Conservation (phyloP, 1,139 yeast genomes). For the Pichia sp. region DNA sequence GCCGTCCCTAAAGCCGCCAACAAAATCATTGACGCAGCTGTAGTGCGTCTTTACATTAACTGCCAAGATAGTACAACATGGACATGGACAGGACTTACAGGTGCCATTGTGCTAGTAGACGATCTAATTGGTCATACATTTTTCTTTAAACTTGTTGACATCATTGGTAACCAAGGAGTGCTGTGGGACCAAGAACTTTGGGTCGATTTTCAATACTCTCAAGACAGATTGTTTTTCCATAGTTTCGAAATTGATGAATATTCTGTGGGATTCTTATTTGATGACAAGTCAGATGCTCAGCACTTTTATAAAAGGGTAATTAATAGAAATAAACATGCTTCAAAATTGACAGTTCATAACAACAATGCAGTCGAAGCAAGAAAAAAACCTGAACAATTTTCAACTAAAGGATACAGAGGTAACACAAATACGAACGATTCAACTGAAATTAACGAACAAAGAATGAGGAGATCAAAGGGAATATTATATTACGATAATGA, state of each 20-base stretch:
- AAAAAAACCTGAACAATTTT: slow-evolving; percentile 36
- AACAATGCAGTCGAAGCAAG: slow-evolving; percentile 82
- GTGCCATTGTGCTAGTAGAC: slow-evolving; percentile 83
- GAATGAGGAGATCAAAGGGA: slow-evolving; percentile 52
- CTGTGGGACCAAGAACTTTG: slow-evolving; percentile 96
- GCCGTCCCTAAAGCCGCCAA: slow-evolving; percentile 84
- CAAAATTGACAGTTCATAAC: slow-evolving; percentile 78
- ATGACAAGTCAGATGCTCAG: slow-evolving; percentile 82
- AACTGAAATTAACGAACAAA: slow-evolving; percentile 34
- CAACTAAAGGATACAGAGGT: slow-evolving; percentile 70
- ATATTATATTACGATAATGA: slow-evolving; percentile 67
- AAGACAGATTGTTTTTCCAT: slow-evolving; percentile 92
- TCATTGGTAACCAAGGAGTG: slow-evolving; percentile 76
- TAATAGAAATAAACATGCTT: slow-evolving; percentile 73
- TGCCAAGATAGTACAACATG: slow-evolving; percentile 77
- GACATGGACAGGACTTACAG: slow-evolving; percentile 83
- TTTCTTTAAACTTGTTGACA: slow-evolving; percentile 82
- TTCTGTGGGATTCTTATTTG: slow-evolving; percentile 81
- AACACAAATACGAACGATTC: no score
- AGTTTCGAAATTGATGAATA: slow-evolving; percentile 92
- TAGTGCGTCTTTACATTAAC: slow-evolving; percentile 84
- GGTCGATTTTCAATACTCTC: slow-evolving; percentile 80
- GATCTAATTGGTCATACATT: slow-evolving; percentile 93
- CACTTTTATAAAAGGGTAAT: slow-evolving; percentile 75
- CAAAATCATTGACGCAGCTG: slow-evolving; percentile 84